Conservation (phyloP, 768 basidiomycete genomes). For the Flagelloscypha sp. region DNA sequence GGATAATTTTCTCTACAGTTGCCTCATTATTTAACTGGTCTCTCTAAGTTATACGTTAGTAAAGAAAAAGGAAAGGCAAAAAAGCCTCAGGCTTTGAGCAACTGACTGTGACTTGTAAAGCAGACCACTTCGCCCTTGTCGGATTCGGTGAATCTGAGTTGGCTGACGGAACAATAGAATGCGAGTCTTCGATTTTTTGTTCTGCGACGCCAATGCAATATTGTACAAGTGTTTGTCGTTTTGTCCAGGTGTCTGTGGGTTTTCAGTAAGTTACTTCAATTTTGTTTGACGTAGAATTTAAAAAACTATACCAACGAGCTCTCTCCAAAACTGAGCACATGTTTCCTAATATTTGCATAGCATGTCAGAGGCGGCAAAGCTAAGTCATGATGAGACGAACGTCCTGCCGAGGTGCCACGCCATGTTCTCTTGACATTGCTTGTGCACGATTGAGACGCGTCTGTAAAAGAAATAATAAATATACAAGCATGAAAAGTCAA, state of each 20-base stretch:
- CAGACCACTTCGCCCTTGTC: constrained; percentile 49
- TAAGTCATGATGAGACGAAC: constrained; percentile 19
- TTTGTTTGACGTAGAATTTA: constrained; percentile 10
- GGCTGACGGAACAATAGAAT: constrained; percentile 30
- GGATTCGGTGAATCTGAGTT: constrained; percentile 40
- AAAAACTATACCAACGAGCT: constrained; percentile 60
- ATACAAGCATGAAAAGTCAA: no score
- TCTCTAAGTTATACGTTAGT: constrained; percentile 33
- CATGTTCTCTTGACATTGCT: no score
- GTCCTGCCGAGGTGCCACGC: no score
- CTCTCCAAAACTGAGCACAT: constrained; percentile 69
- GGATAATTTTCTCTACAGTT: constrained; percentile 62
- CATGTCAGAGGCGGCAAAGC: no score
- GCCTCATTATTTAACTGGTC: constrained; percentile 72
- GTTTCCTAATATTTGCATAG: no score
- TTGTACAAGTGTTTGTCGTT: constrained; percentile 61
- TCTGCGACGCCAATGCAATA: constrained; percentile 73
- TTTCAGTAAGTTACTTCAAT: no score
- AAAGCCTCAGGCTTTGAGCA: constrained; percentile 1
- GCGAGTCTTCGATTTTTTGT: constrained; percentile 50
- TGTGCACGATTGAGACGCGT: constrained; percentile 74
- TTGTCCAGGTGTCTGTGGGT: no score
- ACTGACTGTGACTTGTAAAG: constrained; percentile 65
- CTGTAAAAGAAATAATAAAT: no score
- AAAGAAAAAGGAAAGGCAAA: constrained; percentile 3